Conservation (phyloP, 345 rosid species). For the Lumnitzera littorea region DNA sequence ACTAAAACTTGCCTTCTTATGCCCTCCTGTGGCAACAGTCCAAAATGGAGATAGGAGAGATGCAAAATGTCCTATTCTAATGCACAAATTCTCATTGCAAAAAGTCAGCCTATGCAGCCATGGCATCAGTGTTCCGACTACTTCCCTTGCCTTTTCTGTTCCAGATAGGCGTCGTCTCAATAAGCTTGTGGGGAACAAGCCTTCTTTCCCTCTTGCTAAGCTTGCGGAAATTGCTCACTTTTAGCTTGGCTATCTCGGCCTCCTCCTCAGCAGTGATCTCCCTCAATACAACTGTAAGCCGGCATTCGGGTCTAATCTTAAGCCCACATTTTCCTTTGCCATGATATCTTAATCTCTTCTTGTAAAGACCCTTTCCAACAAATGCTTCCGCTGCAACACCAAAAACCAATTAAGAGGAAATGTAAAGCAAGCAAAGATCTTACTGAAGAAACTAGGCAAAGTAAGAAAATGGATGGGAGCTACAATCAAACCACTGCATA, state of each 20-base stretch:
- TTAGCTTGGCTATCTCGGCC: slow-evolving; percentile 74
- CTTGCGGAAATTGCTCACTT: slow-evolving; percentile 70
- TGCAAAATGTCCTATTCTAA: too few species aligned
- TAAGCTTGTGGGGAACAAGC: slow-evolving; percentile 73
- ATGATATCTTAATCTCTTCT: slow-evolving; percentile 64
- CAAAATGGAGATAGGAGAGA: too few species aligned
- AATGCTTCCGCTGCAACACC: slow-evolving; percentile 71
- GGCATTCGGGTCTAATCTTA: slow-evolving; percentile 55
- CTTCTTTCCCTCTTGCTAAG: slow-evolving; percentile 57
- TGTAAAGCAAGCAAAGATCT: neutral
- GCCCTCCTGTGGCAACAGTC: too few species aligned
- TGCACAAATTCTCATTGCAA: too few species aligned
- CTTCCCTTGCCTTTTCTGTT: slow-evolving; percentile 46
- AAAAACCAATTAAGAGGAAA: neutral
- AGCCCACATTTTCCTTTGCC: slow-evolving; percentile 58
- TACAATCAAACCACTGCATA: slow-evolving; percentile 17
- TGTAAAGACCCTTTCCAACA: slow-evolving; percentile 71
- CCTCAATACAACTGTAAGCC: slow-evolving; percentile 73
- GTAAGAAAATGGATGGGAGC: neutral
- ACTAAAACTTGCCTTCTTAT: too few species aligned
- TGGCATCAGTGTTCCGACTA: neutral
- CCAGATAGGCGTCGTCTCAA: slow-evolving; percentile 83
- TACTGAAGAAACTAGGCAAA: neutral
- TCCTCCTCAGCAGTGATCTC: slow-evolving; percentile 84
- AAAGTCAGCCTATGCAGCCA: slow-evolving; percentile 7